Base-by-base conservation (phyloP, 768 basidiomycete species). In the Phylloporus rhodoxanthus region DNA sequence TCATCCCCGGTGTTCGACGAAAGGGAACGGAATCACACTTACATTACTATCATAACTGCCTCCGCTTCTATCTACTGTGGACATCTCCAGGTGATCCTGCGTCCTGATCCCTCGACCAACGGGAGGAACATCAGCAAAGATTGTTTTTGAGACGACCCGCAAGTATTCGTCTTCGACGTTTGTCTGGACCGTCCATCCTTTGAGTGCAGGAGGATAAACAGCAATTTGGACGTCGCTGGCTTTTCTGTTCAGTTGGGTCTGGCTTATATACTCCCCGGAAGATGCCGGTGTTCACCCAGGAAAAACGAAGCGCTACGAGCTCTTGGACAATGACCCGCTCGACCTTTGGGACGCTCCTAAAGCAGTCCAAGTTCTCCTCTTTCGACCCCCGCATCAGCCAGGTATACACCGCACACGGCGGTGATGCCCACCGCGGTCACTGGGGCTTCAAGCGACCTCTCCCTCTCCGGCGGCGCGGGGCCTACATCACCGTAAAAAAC, bases 71-170 rank as follows among this genome's bases (percentile, higher is more conserved):
- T n/a, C n/a, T n/a, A n/a, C 10, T 88, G 82, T 87, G 68, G 76
- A 73, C 80, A 68, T 72, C 85, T 79, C 86, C 85, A 90, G 88
- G 88, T 91, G 83, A 84, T 91, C 88, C 82, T 76, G 87, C 88
- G 73, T 91, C 88, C 84, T 87, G 20, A 70, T 84, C 76, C 79
- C 88, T 91, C 88, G 69, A 91, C 88, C 88, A 78, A 68, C 64
- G 88, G 88, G 88, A 91, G 78, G 74, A 82, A 78, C 87, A 73
- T 77, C 88, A 81, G 88, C 87, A 81, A 78, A 83, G 86, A 90
- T 78, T 89, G 88, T 91, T 90, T 91, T 89, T 78, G 85, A 86
- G 85, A 73, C 63, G 60, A 44, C 67, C 49, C 10, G n/a, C 72
- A 7, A 10, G 21, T 13, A 4, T 65, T 67, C 43, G 46, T 90